These are phyloP conservation scores for Pseudomassariella vexata DNA, from an alignment of 2,329 filamentous ascomycete species.

Conservation along the genomic window DNA sequence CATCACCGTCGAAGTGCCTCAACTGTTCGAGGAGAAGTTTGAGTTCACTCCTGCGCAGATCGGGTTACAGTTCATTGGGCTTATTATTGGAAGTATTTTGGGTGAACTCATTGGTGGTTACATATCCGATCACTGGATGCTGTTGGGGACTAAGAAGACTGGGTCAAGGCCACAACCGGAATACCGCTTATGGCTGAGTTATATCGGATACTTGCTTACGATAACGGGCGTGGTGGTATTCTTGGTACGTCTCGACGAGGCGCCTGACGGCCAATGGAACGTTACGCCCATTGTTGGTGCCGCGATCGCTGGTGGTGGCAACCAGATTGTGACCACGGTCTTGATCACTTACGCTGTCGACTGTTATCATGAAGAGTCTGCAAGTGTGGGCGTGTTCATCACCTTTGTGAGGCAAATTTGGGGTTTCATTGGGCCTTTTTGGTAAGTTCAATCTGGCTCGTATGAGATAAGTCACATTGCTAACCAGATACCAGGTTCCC, in stretches of 20 bases:
- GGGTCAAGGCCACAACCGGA: slow-evolving; percentile 34
- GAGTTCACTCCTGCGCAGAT: slow-evolving; percentile 51
- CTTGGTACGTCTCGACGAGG: slow-evolving; percentile 41
- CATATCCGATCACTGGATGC: slow-evolving; percentile 48
- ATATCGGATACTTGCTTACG: slow-evolving; percentile 42
- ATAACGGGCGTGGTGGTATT: slow-evolving; percentile 50
- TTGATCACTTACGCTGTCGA: slow-evolving; percentile 56
- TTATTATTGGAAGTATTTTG: slow-evolving; percentile 51
- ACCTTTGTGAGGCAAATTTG: slow-evolving; percentile 49
- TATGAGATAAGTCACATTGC: slow-evolving; percentile 14
- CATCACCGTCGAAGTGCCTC: slow-evolving; percentile 53
- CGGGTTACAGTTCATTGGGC: slow-evolving; percentile 50
- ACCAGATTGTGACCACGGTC: slow-evolving; percentile 56
- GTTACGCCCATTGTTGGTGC: slow-evolving; percentile 50
- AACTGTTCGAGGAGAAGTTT: slow-evolving; percentile 50
- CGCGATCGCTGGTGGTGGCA: slow-evolving; percentile 46
- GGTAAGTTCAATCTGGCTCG: slow-evolving; percentile 8
- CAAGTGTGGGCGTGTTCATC: slow-evolving; percentile 52
- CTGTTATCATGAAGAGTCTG: slow-evolving; percentile 45
- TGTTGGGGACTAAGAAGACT: slow-evolving; percentile 25
- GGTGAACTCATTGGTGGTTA: slow-evolving; percentile 53
- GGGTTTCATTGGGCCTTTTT: slow-evolving; percentile 42
- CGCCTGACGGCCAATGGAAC: slow-evolving; percentile 39
- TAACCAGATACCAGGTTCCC: slow-evolving; percentile 27
- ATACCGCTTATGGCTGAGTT: slow-evolving; percentile 51